These are phyloP conservation scores for Populus hybrid DNA, from an alignment of 441 rosid genomes.

Conservation along the genomic window DNA sequence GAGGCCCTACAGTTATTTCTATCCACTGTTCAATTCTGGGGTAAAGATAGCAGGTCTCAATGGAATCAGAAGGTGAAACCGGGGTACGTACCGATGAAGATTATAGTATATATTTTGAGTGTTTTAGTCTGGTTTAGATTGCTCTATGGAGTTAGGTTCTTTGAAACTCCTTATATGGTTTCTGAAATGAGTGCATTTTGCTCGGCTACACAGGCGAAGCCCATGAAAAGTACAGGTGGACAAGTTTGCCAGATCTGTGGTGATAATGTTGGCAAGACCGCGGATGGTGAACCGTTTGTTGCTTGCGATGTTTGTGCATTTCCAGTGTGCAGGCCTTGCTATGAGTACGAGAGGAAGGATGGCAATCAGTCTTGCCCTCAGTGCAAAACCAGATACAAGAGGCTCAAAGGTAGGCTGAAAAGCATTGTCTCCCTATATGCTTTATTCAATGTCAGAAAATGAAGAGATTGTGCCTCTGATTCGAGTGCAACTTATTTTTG, in stretches of 20 bases:
- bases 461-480: background rate
- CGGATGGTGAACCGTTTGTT: too few species aligned
- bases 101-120: background rate
- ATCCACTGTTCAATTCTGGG: slow-evolving; percentile 16
- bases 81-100: slow-evolving; percentile 40
- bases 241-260: too few species aligned
- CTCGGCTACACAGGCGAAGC: slow-evolving; percentile 46
- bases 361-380: too few species aligned
- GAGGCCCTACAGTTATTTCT: slow-evolving; percentile 16
- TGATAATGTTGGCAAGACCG: too few species aligned
- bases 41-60: slow-evolving; percentile 22
- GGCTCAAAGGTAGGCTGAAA: slow-evolving; percentile 60
- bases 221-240: slow-evolving; percentile 44
- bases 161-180: background rate
- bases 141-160: background rate
- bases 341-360: too few species aligned
- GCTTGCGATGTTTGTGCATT: too few species aligned
- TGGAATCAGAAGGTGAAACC: slow-evolving; percentile 80
- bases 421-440: background rate
- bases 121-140: background rate
- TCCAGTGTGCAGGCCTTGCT: too few species aligned
- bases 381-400: slow-evolving; percentile 16
- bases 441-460: background rate
- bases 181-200: slow-evolving; percentile 7
- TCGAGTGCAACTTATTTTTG: background rate